Base-by-base conservation (phyloP, 768 basidiomycete species). In the Auricularia cornea region DNA sequence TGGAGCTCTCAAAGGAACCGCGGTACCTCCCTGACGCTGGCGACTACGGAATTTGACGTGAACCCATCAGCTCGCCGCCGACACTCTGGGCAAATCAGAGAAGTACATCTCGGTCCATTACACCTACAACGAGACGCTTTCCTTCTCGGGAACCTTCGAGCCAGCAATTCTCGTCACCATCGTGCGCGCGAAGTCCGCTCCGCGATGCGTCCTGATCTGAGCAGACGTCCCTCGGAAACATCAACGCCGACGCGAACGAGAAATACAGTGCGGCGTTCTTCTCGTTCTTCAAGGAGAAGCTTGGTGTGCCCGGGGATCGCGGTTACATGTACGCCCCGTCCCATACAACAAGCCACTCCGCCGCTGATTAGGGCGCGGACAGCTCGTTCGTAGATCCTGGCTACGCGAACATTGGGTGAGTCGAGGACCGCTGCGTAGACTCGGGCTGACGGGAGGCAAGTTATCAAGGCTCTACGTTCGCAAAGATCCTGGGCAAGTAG, bases 81-180 rank as follows among this genome's bases (percentile, higher is more conserved):
- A 80, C 62, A 77, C 77, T 10, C 71, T 89, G 65, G 71, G 71
- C 0, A 89, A 87, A 69, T 84, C 85, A 0, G 82, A 85, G 68
- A 32, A 63, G 16, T 78, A 80, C 66, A 83, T 90, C 66, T 76
- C 79, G n/a, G 74, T 83, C 65, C 78, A 79, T 66, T 79, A 84
- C 67, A 76, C 71, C 12, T 78, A 85, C 75, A 84, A 85, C 66
- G 84, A 88, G 61, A 78, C 76, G 38, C 78, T 89, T 64, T 79
- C 84, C 3, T 89, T 84, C 68, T 76, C 66, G 23, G 88, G 87
- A 16, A 81, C 82, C 3, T 81, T 87, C 61, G 87, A 88, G 18
- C 88, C 88, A 23, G 84, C 87, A 3, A 82, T 87, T 72, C 75
- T 81, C 59, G 73, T 90, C 61, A 73, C 71, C 56, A 74, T 87